These are phyloP conservation scores for Solanum stenotomum DNA, from an alignment of 257 asterid genomes.

Conservation along the genomic window DNA sequence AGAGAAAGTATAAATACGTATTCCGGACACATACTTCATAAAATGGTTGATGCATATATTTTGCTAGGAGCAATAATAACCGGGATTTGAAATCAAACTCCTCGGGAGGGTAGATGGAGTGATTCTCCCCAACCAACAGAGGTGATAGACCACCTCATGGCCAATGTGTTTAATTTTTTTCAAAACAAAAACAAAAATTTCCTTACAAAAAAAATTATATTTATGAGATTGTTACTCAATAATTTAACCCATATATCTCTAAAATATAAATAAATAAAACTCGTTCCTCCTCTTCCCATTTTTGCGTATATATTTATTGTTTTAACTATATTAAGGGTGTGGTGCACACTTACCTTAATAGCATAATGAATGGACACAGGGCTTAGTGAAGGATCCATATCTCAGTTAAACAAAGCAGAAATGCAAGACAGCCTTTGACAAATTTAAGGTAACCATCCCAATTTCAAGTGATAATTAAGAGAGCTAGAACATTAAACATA, in stretches of 20 bases:
- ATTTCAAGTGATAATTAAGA: background rate
- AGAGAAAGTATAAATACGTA: background rate
- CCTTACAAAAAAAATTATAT: background rate
- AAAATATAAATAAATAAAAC: no score
- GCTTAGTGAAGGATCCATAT: constrained; percentile 4
- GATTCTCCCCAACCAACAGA: accelerated
- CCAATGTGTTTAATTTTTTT: no score
- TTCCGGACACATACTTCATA: no score
- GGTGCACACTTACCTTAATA: background rate
- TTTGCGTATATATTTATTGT: background rate
- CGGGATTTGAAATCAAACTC: no score
- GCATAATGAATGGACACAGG: background rate
- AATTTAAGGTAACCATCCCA: background rate
- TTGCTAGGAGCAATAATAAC: no score
- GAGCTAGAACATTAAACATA: background rate
- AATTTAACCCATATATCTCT: background rate
- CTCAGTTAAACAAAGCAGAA: background rate
- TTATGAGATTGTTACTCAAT: background rate
- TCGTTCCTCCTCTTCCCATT: background rate
- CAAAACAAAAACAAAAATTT: background rate
- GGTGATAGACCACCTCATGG: no score
- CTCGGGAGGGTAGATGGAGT: no score
- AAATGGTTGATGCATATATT: accelerated
- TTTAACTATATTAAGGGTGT: no score
- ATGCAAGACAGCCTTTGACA: background rate